Percentiles rank a stretch among this genome's conserved stretches.
Conservation (phyloP, 192 early-diverging fungal species). For the Coemansia sp. region DNA sequence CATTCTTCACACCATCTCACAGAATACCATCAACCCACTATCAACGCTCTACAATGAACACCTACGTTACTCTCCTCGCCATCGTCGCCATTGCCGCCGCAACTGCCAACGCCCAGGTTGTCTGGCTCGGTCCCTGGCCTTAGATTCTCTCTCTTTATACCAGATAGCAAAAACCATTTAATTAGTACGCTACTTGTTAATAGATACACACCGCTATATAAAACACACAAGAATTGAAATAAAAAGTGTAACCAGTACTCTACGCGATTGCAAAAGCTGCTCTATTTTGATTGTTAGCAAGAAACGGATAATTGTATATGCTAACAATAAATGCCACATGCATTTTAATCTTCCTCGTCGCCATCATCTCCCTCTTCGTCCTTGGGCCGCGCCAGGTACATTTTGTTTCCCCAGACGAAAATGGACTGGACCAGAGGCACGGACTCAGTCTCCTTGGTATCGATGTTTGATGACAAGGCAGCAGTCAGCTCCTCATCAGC, state of each 20-base stretch:
- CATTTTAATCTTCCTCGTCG: not conserved
- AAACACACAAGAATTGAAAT: too few species aligned
- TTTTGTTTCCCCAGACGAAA: conserved; percentile 53
- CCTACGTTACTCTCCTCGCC: not conserved
- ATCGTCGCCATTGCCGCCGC: not conserved
- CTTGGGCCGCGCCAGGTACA: conserved; percentile 37
- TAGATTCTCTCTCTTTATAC: not conserved
- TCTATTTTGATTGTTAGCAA: too few species aligned
- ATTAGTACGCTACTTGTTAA: too few species aligned
- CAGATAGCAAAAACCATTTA: too few species aligned
- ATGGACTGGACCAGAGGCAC: conserved; percentile 22
- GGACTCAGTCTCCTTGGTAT: conserved; percentile 6
- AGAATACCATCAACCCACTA: not conserved
- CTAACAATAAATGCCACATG: not conserved
- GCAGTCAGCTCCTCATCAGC: conserved; percentile 10
- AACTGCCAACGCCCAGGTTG: not conserved
- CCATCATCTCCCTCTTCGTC: conserved; percentile 21
- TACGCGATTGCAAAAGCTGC: too few species aligned
- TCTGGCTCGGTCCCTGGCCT: conserved; percentile 1
- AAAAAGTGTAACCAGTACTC: too few species aligned
- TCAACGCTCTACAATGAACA: not conserved
- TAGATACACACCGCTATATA: too few species aligned
- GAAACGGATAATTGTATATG: not conserved
- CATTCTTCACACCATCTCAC: not conserved
- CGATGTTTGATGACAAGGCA: conserved; percentile 11